Evolutionary conservation across 176 grass and related monocot genomes (phyloP).

Genomic region (Paspalum notatum): DNA sequence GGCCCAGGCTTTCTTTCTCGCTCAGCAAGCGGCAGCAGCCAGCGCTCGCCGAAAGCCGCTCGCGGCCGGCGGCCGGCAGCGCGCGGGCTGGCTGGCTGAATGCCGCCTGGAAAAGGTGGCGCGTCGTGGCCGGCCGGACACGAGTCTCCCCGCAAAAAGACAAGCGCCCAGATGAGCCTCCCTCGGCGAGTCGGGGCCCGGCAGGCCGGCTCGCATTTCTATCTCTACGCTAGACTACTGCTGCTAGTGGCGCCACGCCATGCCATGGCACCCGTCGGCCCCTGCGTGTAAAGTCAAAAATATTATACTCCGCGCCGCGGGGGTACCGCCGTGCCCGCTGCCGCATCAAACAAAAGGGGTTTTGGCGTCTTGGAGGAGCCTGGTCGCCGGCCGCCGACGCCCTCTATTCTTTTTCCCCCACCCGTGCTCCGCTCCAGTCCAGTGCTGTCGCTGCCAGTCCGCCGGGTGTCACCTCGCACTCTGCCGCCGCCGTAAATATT

Average conservation of each 20-base stretch:
- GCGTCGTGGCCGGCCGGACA: not conserved
- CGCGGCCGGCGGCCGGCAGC: too few relatives aligned
- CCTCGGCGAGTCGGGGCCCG: not conserved
- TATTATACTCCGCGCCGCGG: not conserved
- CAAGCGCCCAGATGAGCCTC: slow-evolving; percentile 13
- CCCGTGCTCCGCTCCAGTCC: slow-evolving; percentile 6
- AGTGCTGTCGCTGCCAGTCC: slow-evolving; percentile 4
- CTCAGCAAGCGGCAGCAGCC: too few relatives aligned
- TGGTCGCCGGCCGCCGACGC: not conserved
- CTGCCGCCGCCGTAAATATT: not conserved
- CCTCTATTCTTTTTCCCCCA: not conserved
- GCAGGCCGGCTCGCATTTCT: not conserved
- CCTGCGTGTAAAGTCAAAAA: slow-evolving; percentile 27
- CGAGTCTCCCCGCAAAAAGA: slow-evolving; percentile 38
- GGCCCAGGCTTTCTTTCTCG: too few relatives aligned
- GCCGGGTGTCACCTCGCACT: not conserved
- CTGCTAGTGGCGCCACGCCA: too few relatives aligned
- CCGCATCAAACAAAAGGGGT: not conserved
- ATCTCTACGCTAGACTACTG: not conserved
- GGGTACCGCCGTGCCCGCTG: not conserved
- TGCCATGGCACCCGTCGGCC: not conserved
- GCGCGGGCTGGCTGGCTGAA: too few relatives aligned
- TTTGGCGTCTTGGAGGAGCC: not conserved
- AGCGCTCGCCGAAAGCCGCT: too few relatives aligned
- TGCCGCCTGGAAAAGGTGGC: too few relatives aligned